Base-by-base conservation (phyloP, 2,329 filamentous ascomycete genomes). In the Botrytis aclada region DNA sequence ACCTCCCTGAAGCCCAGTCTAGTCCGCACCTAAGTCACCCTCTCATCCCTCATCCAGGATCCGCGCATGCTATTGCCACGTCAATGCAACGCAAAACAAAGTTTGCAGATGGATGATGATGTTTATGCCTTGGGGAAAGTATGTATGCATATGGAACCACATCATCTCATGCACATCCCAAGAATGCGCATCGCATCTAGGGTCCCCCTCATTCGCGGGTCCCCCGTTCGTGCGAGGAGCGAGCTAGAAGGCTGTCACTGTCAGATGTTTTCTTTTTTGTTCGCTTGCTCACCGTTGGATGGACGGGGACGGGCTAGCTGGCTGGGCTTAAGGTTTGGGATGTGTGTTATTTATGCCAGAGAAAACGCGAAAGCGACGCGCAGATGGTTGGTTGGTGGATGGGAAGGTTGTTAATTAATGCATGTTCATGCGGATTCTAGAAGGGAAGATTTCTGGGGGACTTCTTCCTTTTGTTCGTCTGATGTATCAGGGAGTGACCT, bases 201-300 rank as follows among this genome's bases (percentile, higher is more conserved):
- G 67, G 20, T 29, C 43, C 56, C 69, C 61, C 43, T 64, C 22
- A 51, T 51, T 51, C 25, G 47, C 5, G 47, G 47, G 25, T n/a
- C 25, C 25, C 10, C 1, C 62, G 29, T 64, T 4, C 4, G n/a
- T 64, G 29, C 37, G 32, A 37, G 20, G 58, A 14, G 9, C 20
- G 60, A 62, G 39, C 60, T 56, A 70, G 69, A 70, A 45, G 34
- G 69, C 56, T 70, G 32, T 70, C 69, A n/a, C 56, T 70, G 32
- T 70, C 69, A n/a, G 18, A 47, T 45, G 39, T 43, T 43, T 41
- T 29, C 47, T 51, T 51, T 43, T n/a, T n/a, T 14, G 47, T 6
- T 14, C 5, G 47, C 12, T n/a, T 10, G 47, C 47, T 51, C 47
- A 51, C 47, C 47, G 47, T 51, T 47, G 43, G 43, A 45, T 1